A percentile compares a stretch with the other conserved stretches of the same genome.
Conservation (phyloP, 2,329 filamentous ascomycete genomes). For the Calonectria naviculata region DNA sequence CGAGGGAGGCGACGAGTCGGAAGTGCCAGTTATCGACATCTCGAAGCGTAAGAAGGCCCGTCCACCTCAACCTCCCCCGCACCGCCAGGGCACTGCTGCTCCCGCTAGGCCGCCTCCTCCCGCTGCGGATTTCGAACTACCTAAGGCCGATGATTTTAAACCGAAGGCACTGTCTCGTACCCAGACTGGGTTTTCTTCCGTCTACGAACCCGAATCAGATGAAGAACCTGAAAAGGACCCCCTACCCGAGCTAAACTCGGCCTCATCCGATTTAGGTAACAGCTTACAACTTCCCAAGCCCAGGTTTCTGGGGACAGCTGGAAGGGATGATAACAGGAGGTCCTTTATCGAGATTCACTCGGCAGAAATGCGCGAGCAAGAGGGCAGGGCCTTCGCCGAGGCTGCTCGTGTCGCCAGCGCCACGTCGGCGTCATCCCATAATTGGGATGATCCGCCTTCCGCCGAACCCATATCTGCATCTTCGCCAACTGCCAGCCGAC, state of each 20-base stretch:
- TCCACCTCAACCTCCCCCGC: conserved; percentile 45
- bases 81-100: conserved; percentile 30
- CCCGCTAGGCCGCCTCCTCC: conserved; percentile 29
- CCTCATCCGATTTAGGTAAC: conserved; percentile 19
- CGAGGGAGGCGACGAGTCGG: conserved; percentile 89
- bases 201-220: conserved; percentile 35
- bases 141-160: conserved; percentile 56
- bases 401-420: conserved; percentile 52
- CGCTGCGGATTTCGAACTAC: conserved; percentile 13
- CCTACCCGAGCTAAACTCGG: conserved; percentile 29
- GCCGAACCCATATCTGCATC: conserved; percentile 32
- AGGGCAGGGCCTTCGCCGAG: conserved; percentile 68
- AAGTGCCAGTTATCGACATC: conserved; percentile 78
- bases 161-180: conserved; percentile 59
- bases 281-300: conserved; percentile 48
- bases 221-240: conserved; percentile 28
- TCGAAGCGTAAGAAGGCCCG: conserved; percentile 64
- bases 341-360: conserved; percentile 70
- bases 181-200: conserved; percentile 42
- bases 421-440: conserved; percentile 45
- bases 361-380: conserved; percentile 70
- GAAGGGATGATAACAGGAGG: conserved; percentile 62
- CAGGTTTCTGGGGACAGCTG: conserved; percentile 55
- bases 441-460: conserved; percentile 47
- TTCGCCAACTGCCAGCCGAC: conserved; percentile 40